Conservation (phyloP, 306 rosid species). For the Rosa rugosa region DNA sequence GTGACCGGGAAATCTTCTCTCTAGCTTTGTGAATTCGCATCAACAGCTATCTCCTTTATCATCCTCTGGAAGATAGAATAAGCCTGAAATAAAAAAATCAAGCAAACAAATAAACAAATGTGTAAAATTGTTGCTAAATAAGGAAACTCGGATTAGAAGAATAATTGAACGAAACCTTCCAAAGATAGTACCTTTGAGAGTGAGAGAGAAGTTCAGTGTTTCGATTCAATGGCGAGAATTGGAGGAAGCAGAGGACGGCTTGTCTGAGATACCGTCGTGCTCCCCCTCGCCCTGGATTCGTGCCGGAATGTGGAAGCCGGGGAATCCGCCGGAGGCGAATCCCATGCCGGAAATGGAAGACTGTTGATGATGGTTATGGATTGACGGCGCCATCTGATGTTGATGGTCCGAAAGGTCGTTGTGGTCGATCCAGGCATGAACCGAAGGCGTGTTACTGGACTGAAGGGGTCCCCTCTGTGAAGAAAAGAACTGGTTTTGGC, state of each 20-base stretch:
- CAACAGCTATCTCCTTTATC: slow-evolving; percentile 18
- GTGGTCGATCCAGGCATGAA: slow-evolving; percentile 75
- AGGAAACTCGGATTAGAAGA: background rate
- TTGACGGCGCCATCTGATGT: slow-evolving; percentile 38
- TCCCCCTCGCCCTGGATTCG: slow-evolving; percentile 87
- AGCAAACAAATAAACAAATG: background rate
- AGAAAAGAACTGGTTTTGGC: slow-evolving; percentile 66
- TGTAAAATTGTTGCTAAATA: background rate
- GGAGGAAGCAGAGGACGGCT: slow-evolving; percentile 94
- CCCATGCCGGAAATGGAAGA: slow-evolving; percentile 55
- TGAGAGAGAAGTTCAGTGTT: slow-evolving; percentile 29
- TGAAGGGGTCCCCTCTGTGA: slow-evolving; percentile 99
- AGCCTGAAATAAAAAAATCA: slow-evolving; percentile 24
- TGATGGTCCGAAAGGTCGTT: slow-evolving; percentile 42
- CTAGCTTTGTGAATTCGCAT: background rate
- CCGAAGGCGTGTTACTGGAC: slow-evolving; percentile 88
- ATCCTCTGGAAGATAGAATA: slow-evolving; percentile 1
- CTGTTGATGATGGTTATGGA: slow-evolving; percentile 37
- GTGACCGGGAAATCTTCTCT: slow-evolving; percentile 34
- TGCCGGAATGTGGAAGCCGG: slow-evolving; percentile 79
- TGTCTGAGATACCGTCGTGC: slow-evolving; percentile 73
- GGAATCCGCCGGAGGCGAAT: slow-evolving; percentile 56
- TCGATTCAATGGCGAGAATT: slow-evolving; percentile 77
- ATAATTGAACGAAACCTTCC: background rate
- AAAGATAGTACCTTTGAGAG: slow-evolving; percentile 46